Evolutionary conservation across 768 basidiomycete species (phyloP).

Genomic region (Boletus vermiculosoides): DNA sequence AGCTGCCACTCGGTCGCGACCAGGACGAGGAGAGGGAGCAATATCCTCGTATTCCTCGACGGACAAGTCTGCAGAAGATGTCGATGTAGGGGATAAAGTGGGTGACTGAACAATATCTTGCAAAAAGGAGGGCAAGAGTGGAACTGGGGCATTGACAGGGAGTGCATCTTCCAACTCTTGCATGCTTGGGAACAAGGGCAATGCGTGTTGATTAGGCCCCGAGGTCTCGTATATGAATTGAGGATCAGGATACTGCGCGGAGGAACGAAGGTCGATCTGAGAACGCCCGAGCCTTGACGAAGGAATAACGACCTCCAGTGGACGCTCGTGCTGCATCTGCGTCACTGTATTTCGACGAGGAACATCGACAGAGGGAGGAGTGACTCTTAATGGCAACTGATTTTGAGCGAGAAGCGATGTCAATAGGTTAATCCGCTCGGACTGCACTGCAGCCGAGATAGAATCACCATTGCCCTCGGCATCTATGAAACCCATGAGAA

Average conservation of each 20-base stretch:
- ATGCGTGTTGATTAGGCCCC: constrained; percentile 38
- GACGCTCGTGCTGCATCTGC: constrained; percentile 43
- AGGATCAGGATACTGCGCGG: constrained; percentile 43
- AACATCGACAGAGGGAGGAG: constrained; percentile 16
- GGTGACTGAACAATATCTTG: constrained; percentile 73
- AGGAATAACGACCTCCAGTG: constrained; percentile 39
- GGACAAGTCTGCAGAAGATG: constrained; percentile 65
- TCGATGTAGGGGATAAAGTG: constrained; percentile 60
- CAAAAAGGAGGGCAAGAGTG: constrained; percentile 76
- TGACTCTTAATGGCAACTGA: constrained; percentile 33
- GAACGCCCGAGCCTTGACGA: constrained; percentile 45
- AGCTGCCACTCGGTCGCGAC: constrained; percentile 27
- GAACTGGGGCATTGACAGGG: constrained; percentile 36
- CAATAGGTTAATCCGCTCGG: constrained; percentile 78
- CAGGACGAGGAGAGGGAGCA: constrained; percentile 27
- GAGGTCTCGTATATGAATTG: constrained; percentile 75
- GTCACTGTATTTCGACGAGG: constrained; percentile 46
- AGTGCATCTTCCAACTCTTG: constrained; percentile 21
- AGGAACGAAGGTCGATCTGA: constrained; percentile 41
- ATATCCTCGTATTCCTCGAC: constrained; percentile 54
- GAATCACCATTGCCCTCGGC: constrained; percentile 89
- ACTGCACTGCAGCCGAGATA: constrained; percentile 80
- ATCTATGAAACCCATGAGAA: constrained; percentile 42
- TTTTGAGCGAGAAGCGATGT: constrained; percentile 69
- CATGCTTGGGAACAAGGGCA: constrained; percentile 38